A percentile compares a stretch with the other conserved stretches of the same genome.
These are phyloP conservation scores for Oryza officinalis DNA, from an alignment of 176 grass and related monocot genomes.

Conservation along the genomic window DNA sequence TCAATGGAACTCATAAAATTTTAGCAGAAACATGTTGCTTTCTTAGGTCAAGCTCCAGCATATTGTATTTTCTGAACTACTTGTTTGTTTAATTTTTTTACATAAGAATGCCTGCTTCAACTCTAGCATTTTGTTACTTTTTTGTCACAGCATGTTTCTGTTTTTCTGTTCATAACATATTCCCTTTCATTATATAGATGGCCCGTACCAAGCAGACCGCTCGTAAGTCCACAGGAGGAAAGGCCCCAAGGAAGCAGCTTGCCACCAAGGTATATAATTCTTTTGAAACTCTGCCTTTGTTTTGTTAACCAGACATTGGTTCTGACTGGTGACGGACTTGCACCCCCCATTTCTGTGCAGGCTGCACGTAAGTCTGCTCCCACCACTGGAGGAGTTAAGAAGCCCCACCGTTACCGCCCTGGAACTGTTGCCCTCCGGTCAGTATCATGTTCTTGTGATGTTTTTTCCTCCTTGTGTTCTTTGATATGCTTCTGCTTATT, in stretches of 20 bases:
- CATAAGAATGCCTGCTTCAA: too few species aligned
- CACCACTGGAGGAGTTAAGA: slow-evolving; percentile 54
- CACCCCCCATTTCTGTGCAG: not conserved
- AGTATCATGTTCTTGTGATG: not conserved
- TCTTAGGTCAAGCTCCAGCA: not conserved
- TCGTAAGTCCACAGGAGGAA: slow-evolving; percentile 49
- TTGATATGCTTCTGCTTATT: not conserved
- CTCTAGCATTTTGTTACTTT: not conserved
- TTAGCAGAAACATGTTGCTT: too few species aligned
- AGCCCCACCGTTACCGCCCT: slow-evolving; percentile 56
- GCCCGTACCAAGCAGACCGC: slow-evolving; percentile 61
- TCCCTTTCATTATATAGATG: slow-evolving; percentile 10
- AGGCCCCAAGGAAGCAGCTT: slow-evolving; percentile 61
- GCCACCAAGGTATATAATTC: slow-evolving; percentile 41
- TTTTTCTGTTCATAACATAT: not conserved
- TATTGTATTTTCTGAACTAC: not conserved
- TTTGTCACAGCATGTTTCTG: not conserved
- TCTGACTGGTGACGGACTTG: not conserved
- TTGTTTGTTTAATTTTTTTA: not conserved
- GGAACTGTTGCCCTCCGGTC: slow-evolving; percentile 56
- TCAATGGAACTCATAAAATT: not conserved
- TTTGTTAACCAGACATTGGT: not conserved
- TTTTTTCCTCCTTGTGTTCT: not conserved
- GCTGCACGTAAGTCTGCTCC: slow-evolving; percentile 52
- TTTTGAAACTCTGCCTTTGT: not conserved